Evolutionary conservation across 495 filamentous ascomycete species (phyloP), one percentile per base, ranked within the genome.

Genomic region (Tricharina praecox): DNA sequence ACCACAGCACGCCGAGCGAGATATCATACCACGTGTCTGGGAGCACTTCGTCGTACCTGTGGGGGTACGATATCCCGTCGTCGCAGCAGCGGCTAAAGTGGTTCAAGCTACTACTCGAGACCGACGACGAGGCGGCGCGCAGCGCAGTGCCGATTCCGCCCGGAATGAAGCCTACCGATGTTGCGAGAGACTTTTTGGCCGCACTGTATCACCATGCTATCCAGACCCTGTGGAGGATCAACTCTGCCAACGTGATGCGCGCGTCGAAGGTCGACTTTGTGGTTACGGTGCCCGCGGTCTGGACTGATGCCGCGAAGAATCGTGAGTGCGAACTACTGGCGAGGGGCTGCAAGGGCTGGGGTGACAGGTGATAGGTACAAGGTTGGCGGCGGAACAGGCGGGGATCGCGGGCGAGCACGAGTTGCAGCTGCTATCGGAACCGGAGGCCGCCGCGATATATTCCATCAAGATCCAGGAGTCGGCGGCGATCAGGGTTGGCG

Each of bases 91-190:
- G 78, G 26, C 68, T 83, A 38, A 76, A 79, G 9, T 83, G 79
- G 58, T 80, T 83, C 63, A 83, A 83, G 67, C 67, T 83, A 23
- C 82, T 82, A 59, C 75, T 83, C 45, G 78, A 83, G 52, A 74
- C 67, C 1, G 67, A 73, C 13, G 66, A 72, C 10, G 72, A 75
- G 42, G 68, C 72, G 19, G 69, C 73, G 2, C 37, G 24, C 11
- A 26, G 11, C 24, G 20, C 36, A 16, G 21, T 30, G 36, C 47
- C 47, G 5, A 30, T 49, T 15, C 47, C 47, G 13, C 19, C 10
- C 19, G 47, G 37, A 15, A 49, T 49, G 47, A 49, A 38, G 28
- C 40, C 48, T 4, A 47, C 44, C 23, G 48, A 50, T 20, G 41
- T 47, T 34, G 35, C 48, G 11, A 72, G 70, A 48, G 77, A 82